Evolutionary conservation across 2,329 filamentous ascomycete species (phyloP).

Genomic region (Dothideomycetidae sp.): DNA sequence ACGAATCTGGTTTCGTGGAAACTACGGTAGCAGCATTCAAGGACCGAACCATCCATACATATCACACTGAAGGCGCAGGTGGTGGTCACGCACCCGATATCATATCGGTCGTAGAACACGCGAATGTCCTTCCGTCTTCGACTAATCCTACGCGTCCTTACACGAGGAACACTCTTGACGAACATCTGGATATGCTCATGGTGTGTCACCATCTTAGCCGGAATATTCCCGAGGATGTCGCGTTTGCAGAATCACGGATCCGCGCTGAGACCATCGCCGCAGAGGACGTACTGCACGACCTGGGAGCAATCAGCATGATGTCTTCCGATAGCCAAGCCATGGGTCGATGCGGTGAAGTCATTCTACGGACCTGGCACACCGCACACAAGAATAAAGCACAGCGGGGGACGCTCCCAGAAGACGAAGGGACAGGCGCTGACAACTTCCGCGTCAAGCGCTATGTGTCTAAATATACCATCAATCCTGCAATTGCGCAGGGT

Average conservation of each 20-base stretch:
- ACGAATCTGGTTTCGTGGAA: constrained; percentile 95
- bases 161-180: constrained; percentile 83
- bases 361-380: constrained; percentile 89
- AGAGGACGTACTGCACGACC: constrained; percentile 87
- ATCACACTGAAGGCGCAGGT: constrained; percentile 90
- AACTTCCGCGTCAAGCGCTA: constrained; percentile 90
- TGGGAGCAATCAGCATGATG: constrained; percentile 97
- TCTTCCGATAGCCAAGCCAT: constrained; percentile 90
- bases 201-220: constrained; percentile 88
- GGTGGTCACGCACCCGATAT: constrained; percentile 94
- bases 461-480: constrained; percentile 91
- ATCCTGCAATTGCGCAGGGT: constrained; percentile 80
- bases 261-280: constrained; percentile 92
- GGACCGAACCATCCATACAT: constrained; percentile 80
- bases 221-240: constrained; percentile 89
- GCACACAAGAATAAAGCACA: constrained; percentile 93
- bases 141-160: constrained; percentile 89
- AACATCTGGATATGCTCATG: constrained; percentile 98
- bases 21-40: constrained; percentile 78
- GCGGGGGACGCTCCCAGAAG: constrained; percentile 61
- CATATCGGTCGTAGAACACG: constrained; percentile 78
- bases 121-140: constrained; percentile 76
- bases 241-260: constrained; percentile 88
- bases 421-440: constrained; percentile 64
- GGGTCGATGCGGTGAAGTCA: constrained; percentile 88